phyloP scores from a whole-genome alignment of 768 basidiomycete genomes.

The Kondoa subrosea region DNA sequence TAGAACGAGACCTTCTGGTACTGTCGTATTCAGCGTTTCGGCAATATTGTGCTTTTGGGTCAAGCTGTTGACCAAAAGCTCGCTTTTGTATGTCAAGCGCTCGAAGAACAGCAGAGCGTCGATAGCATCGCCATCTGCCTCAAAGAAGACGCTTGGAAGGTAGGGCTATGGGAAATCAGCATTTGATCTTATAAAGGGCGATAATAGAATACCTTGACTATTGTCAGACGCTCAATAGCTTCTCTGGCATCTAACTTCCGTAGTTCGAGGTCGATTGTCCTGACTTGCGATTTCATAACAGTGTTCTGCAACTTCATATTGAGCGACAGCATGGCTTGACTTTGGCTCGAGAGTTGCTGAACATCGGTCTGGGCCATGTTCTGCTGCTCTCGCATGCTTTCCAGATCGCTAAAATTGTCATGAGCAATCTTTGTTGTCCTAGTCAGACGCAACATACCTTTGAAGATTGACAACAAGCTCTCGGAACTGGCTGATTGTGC shows the following conservation, averaged over 20 bases:
- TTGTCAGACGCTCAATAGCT: constrained; percentile 56
- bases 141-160: constrained; percentile 73
- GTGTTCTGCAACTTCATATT: constrained; percentile 87
- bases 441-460: constrained; percentile 38
- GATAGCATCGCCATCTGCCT: constrained; percentile 74
- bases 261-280: constrained; percentile 74
- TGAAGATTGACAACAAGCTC: constrained; percentile 75
- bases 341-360: constrained; percentile 65
- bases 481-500: constrained; percentile 77
- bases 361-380: constrained; percentile 70
- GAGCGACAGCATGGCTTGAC: constrained; percentile 80
- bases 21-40: constrained; percentile 60
- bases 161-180: constrained; percentile 46
- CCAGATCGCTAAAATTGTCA: constrained; percentile 59
- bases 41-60: constrained; percentile 69
- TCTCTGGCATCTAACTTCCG: constrained; percentile 69
- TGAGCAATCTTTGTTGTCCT: constrained; percentile 6
- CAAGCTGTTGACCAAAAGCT: constrained; percentile 65
- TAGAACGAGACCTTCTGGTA: constrained; percentile 73
- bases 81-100: constrained; percentile 66
- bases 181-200: too few species aligned
- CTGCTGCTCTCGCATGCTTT: constrained; percentile 62
- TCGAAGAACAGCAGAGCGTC: constrained; percentile 85
- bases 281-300: constrained; percentile 75
- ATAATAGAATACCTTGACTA: constrained; percentile 55